Percentiles rank a stretch among this genome's conserved stretches.
phyloP scores from a whole-genome alignment of 202 grass and related monocot species.

The Carex arenaria region DNA sequence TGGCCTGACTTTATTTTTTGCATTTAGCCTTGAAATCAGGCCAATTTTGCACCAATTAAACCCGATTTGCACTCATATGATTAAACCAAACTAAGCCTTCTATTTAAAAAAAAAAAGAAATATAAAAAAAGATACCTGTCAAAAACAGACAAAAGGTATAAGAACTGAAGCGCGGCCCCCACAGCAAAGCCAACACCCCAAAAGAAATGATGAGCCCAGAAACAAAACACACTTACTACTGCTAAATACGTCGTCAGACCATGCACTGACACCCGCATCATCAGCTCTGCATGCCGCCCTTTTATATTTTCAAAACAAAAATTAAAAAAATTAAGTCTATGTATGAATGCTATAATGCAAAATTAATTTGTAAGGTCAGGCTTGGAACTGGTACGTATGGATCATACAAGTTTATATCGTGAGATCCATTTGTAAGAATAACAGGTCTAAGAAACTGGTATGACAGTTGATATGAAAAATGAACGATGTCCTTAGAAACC shows the following conservation, averaged over 20 bases:
- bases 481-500: no score
- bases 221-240: slow-evolving; percentile 83
- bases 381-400: neutral
- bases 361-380: neutral
- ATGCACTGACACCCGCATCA: slow-evolving; percentile 76
- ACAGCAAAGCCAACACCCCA: slow-evolving; percentile 83
- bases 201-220: slow-evolving; percentile 86
- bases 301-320: neutral
- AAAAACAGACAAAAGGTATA: slow-evolving; percentile 96
- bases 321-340: neutral
- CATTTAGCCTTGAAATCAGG: neutral
- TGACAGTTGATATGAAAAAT: neutral
- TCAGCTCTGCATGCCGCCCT: slow-evolving; percentile 39
- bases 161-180: slow-evolving; percentile 72
- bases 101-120: neutral
- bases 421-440: neutral
- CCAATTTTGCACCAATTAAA: neutral
- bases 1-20: neutral
- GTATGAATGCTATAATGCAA: neutral
- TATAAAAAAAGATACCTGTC: slow-evolving; percentile 51
- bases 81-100: neutral
- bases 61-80: neutral
- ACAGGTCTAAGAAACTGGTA: neutral
- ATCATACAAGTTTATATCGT: neutral
- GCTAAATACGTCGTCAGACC: slow-evolving; percentile 87